Conservation (phyloP, 140 eudicot species). For the Erigeron philadelphicus region DNA sequence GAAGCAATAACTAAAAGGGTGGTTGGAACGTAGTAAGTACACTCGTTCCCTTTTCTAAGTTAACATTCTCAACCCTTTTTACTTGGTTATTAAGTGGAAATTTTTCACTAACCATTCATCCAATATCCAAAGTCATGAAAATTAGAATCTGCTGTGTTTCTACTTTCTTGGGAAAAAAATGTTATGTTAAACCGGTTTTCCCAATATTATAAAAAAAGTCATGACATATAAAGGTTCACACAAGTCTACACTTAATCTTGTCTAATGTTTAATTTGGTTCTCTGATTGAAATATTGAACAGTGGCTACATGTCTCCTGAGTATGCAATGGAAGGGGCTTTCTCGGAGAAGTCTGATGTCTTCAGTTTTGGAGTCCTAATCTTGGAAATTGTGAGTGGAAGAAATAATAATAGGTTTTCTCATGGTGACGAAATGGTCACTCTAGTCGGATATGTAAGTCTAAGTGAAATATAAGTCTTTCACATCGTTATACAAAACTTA, state of each 20-base stretch:
- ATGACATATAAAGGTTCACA: too few relatives aligned
- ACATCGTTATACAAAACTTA: too few relatives aligned
- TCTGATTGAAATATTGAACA: not conserved
- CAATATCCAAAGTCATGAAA: too few relatives aligned
- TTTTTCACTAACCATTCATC: too few relatives aligned
- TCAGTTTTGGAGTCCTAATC: slow-evolving; percentile 42
- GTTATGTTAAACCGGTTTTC: too few relatives aligned
- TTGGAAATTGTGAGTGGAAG: slow-evolving; percentile 41
- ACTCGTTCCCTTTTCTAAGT: not conserved
- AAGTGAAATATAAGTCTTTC: not conserved
- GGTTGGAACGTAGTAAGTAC: slow-evolving; percentile 44
- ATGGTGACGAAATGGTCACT: slow-evolving; percentile 34
- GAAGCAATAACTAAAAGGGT: slow-evolving; percentile 34
- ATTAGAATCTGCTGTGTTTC: too few relatives aligned
- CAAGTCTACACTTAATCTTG: too few relatives aligned
- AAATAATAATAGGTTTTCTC: slow-evolving; percentile 30
- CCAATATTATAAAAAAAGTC: too few relatives aligned
- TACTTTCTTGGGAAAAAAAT: too few relatives aligned
- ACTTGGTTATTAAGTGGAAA: too few relatives aligned
- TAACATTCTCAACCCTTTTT: not conserved
- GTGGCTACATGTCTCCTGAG: slow-evolving; percentile 46
- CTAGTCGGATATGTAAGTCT: slow-evolving; percentile 47
- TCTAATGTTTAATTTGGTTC: too few relatives aligned
- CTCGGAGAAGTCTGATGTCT: slow-evolving; percentile 38
- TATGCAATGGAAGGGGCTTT: slow-evolving; percentile 41